Conservation (phyloP, 176 grass and related monocot genomes). For the Aechmea fasciata region DNA sequence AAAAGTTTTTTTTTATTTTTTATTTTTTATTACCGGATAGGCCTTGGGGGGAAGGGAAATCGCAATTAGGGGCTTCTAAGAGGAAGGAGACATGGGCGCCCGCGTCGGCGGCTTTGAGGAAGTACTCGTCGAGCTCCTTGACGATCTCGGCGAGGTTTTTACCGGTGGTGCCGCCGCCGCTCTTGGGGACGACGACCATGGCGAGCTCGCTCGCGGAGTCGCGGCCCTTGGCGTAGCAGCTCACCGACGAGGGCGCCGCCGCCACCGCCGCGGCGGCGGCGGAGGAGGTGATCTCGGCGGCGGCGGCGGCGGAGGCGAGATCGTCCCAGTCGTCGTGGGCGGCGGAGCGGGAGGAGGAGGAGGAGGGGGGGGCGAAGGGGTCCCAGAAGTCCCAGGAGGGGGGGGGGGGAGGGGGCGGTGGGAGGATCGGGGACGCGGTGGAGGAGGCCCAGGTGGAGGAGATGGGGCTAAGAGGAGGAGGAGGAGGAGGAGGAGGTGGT, state of each 20-base stretch:
- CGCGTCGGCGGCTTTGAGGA: slow-evolving; percentile 86
- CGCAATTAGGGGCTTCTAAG: slow-evolving; percentile 73
- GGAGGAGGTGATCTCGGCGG: slow-evolving; percentile 13
- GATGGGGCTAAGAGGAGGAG: slow-evolving; percentile 43
- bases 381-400: slow-evolving; percentile 96
- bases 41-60: slow-evolving; percentile 31
- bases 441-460: slow-evolving; percentile 65
- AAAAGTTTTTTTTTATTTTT: too few relatives aligned
- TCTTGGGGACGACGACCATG: slow-evolving; percentile 61
- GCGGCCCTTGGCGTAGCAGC: slow-evolving; percentile 53
- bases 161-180: slow-evolving; percentile 11
- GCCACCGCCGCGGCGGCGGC: slow-evolving; percentile 23
- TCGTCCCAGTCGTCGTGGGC: slow-evolving; percentile 85
- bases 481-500: slow-evolving; percentile 29
- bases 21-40: slow-evolving; percentile 19
- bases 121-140: slow-evolving; percentile 95
- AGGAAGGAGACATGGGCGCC: slow-evolving; percentile 59
- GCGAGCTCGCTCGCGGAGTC: slow-evolving; percentile 56
- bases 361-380: slow-evolving; percentile 76
- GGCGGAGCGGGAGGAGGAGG: slow-evolving; percentile 54
- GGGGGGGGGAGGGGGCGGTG: slow-evolving; percentile 45
- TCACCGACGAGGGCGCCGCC: slow-evolving; percentile 51
- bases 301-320: slow-evolving; percentile 24
- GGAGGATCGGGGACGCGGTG: slow-evolving; percentile 61
- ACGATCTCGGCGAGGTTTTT: slow-evolving; percentile 90